Evolutionary conservation across 495 filamentous ascomycete species (phyloP).

Genomic region (Penicillium salamii): DNA sequence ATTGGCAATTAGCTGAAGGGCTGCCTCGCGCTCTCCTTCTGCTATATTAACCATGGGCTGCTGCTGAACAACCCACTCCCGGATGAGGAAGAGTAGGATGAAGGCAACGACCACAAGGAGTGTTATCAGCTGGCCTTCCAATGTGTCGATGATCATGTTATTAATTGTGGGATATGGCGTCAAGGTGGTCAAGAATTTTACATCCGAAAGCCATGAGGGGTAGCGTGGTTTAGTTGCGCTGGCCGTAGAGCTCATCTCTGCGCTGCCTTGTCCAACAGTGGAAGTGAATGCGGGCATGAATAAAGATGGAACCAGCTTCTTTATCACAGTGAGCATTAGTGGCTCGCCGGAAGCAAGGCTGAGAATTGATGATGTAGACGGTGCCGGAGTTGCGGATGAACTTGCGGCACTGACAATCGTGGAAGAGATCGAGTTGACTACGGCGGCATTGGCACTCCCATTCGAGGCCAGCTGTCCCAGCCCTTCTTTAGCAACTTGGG

Average conservation of each 20-base stretch:
- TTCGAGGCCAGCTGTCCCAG: constrained; percentile 21
- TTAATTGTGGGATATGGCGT: constrained; percentile 75
- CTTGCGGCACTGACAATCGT: constrained; percentile 25
- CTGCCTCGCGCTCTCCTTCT: constrained; percentile 49
- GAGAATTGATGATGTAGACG: constrained; percentile 33
- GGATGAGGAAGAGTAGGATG: constrained; percentile 90
- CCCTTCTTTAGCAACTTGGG: constrained; percentile 13
- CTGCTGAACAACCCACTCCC: constrained; percentile 98
- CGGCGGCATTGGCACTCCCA: constrained; percentile 34
- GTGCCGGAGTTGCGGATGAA: constrained; percentile 23
- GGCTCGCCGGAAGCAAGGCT: constrained; percentile 48
- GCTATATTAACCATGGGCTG: constrained; percentile 71
- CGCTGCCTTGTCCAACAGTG: constrained; percentile 12
- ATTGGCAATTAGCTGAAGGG: constrained; percentile 40
- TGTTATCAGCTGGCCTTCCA: constrained; percentile 94
- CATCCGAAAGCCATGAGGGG: constrained; percentile 62
- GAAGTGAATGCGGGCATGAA: constrained; percentile 40
- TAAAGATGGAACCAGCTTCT: constrained; percentile 37
- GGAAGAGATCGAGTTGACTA: constrained; percentile 19
- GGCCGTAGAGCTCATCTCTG: constrained; percentile 19
- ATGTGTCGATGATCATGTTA: constrained; percentile 71
- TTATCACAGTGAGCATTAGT: constrained; percentile 45
- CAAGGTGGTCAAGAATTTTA: constrained; percentile 67
- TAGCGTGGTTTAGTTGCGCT: constrained; percentile 30
- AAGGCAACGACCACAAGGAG: constrained; percentile 85